Evolutionary conservation across 495 filamentous ascomycete species (phyloP), one percentile per base, ranked within the genome.

Genomic region (Trichoderma orchidacearum): DNA sequence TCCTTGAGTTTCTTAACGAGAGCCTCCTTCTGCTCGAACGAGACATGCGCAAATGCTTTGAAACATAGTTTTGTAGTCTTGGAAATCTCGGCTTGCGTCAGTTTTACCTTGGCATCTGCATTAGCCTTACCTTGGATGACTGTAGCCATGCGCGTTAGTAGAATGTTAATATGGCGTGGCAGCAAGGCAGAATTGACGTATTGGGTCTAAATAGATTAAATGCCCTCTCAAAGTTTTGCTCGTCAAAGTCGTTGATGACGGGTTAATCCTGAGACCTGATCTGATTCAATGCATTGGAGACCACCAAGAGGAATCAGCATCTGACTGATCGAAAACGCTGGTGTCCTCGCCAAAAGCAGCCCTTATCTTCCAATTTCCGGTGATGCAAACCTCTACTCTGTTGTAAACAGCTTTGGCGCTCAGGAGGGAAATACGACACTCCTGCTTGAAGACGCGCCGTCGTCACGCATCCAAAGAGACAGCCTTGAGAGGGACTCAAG

Each of bases 321-420:
- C 6, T 53, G 28, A 12, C 15, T 7, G 8, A 30, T 17, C 27
- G 51, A 27, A n/a, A 88, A 89, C 56, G 85, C 91, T 30, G 82
- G 90, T 64, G 75, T 77, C 38, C 70, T 72, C 28, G 75, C 75
- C 63, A 62, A 68, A 56, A 83, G 84, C 63, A 79, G 81, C 3
- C 62, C 73, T 9, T 64, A 68, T 55, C 89, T 83, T 67, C 41
- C 18, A 7, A 48, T 25, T 15, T 3, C 41, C 72, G 72, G 23
- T 73, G 83, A n/a, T 79, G 78, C 35, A 80, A 80, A 55, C 82
- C 78, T 29, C 81, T 69, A 60, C 3, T 76, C 80, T 18, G 78
- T 87, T 57, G 63, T 86, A 25, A 86, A 85, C 70, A 86, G 85
- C 65, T 86, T 86, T 64, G 82, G 80, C 53, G 83, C 83, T n/a